phyloP scores from a whole-genome alignment of 2,329 filamentous ascomycete genomes.

The Colletotrichum sp. region DNA sequence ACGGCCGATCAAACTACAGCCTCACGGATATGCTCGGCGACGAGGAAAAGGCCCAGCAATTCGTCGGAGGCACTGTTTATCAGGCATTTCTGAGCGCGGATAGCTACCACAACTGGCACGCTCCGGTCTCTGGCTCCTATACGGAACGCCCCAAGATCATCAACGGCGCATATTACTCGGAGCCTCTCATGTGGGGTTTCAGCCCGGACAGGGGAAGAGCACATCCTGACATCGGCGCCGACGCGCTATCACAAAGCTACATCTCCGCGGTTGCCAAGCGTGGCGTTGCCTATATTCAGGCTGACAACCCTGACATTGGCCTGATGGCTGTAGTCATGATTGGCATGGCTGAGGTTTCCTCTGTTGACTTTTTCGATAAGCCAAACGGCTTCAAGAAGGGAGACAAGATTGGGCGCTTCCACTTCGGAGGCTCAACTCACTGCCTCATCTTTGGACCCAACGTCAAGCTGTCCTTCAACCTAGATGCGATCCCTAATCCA shows the following conservation, averaged over 20 bases:
- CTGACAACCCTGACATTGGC: neutral
- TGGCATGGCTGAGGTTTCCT: neutral
- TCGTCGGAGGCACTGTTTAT: neutral
- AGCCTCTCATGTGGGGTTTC: neutral
- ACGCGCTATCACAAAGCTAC: neutral
- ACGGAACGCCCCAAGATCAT: neutral
- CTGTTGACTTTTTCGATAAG: neutral
- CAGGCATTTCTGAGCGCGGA: neutral
- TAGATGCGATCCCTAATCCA: neutral
- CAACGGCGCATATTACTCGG: neutral
- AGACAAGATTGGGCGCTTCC: neutral
- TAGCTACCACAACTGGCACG: neutral
- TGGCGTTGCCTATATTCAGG: neutral
- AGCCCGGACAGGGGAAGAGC: neutral
- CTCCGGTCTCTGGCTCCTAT: neutral
- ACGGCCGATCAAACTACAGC: neutral
- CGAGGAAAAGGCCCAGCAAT: neutral
- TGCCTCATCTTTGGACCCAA: neutral
- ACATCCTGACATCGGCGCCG: neutral
- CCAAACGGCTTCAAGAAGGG: neutral
- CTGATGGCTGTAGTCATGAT: neutral
- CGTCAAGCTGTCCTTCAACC: neutral
- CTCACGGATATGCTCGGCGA: neutral
- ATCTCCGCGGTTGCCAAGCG: neutral
- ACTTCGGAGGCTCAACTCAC: neutral